Conservation (phyloP, 2,329 filamentous ascomycete genomes). For the Exophiala lecanii-corni region DNA sequence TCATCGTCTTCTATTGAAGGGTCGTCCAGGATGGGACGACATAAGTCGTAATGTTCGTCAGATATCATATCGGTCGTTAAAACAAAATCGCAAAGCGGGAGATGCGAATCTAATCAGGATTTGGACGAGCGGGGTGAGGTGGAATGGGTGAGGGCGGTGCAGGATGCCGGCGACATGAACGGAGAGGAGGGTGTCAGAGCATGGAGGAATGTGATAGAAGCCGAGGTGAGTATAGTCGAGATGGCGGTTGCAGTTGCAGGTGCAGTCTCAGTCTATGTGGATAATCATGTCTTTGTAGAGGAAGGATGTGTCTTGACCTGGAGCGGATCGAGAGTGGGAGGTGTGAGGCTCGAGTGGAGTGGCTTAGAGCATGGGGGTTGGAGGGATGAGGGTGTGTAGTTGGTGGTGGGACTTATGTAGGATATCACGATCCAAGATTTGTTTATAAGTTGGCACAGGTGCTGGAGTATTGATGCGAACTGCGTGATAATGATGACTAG, state of each 20-base stretch:
- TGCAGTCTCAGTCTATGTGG: background rate
- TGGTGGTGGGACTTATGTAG: too few relatives aligned
- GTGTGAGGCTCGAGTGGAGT: too few relatives aligned
- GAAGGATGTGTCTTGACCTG: background rate
- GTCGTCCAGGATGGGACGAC: conserved; percentile 82
- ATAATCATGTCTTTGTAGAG: background rate
- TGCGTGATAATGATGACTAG: too few relatives aligned
- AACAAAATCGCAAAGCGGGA: background rate
- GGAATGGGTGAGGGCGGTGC: background rate
- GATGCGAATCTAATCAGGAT: background rate
- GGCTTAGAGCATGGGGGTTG: too few relatives aligned
- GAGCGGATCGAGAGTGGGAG: background rate
- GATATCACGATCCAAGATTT: too few relatives aligned
- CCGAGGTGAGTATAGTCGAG: background rate
- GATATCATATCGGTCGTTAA: conserved; percentile 64
- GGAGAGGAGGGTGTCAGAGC: background rate
- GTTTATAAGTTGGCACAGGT: too few relatives aligned
- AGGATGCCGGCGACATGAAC: conserved; percentile 11
- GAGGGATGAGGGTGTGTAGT: too few relatives aligned
- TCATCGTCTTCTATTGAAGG: conserved; percentile 83
- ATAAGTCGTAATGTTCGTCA: conserved; percentile 88
- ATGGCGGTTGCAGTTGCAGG: too few relatives aligned
- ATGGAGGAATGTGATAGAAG: background rate
- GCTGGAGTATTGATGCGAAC: too few relatives aligned
- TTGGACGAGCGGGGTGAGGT: conserved; percentile 1